A percentile compares a stretch with the other conserved stretches of the same genome.
These are phyloP conservation scores for Ascoidea asiatica DNA, from an alignment of 805 yeast genomes.

Conservation along the genomic window DNA sequence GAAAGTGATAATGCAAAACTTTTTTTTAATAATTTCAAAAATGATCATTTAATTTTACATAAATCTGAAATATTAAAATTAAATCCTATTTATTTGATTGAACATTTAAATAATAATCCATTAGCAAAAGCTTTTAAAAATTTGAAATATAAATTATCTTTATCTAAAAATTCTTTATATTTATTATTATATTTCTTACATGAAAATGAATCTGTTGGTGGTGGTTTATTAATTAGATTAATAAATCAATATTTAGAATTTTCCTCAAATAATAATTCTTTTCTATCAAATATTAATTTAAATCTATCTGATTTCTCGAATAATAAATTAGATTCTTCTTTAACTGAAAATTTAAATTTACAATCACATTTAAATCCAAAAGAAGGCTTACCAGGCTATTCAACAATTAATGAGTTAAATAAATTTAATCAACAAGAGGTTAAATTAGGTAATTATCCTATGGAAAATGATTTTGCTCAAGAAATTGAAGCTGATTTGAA, in stretches of 20 bases:
- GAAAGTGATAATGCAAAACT: constrained; percentile 47
- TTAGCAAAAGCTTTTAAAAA: constrained; percentile 63
- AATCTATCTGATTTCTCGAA: constrained; percentile 17
- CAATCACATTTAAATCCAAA: constrained; percentile 38
- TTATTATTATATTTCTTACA: constrained; percentile 74
- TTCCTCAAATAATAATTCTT: constrained; percentile 9
- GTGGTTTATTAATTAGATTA: constrained; percentile 71
- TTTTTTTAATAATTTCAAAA: constrained; percentile 63
- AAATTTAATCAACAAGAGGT: constrained; percentile 60
- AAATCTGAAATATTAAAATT: constrained; percentile 62
- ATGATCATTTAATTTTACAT: constrained; percentile 65
- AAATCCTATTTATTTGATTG: constrained; percentile 62
- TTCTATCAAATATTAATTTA: no score
- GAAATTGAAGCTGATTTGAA: constrained; percentile 79
- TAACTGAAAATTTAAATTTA: constrained; percentile 15
- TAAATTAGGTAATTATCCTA: constrained; percentile 71
- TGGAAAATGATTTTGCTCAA: constrained; percentile 71
- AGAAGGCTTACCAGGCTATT: constrained; percentile 27
- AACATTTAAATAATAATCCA: constrained; percentile 73
- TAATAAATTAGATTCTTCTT: constrained; percentile 15
- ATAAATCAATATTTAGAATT: constrained; percentile 68
- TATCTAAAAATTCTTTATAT: constrained; percentile 78
- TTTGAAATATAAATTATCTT: constrained; percentile 59
- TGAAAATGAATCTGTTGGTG: constrained; percentile 88
- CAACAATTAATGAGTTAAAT: constrained; percentile 32